Conservation (phyloP, 2,329 filamentous ascomycete species). For the Xylariales sp. region DNA sequence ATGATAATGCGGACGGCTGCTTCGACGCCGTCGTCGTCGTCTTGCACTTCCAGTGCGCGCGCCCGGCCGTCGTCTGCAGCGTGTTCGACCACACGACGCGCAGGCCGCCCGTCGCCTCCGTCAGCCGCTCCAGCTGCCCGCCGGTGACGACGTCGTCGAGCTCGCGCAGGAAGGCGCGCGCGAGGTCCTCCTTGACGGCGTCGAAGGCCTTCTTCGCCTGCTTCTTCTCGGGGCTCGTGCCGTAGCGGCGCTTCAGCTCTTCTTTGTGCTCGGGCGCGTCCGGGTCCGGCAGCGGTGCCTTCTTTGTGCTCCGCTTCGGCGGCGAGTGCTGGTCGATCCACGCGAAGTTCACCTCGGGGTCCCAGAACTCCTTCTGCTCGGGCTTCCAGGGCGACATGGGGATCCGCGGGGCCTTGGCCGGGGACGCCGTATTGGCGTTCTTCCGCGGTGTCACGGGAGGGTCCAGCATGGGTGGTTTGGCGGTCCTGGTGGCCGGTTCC, state of each 20-base stretch:
- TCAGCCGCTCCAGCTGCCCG: conserved; percentile 68
- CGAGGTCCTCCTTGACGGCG: conserved; percentile 69
- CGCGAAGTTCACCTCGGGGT: conserved; percentile 48
- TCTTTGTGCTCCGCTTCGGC: conserved; percentile 43
- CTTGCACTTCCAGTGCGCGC: conserved; percentile 77
- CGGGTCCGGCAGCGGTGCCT: neutral
- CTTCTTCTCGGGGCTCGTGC: conserved; percentile 51
- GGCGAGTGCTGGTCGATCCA: conserved; percentile 52
- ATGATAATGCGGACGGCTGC: conserved; percentile 18
- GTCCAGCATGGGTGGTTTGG: conserved; percentile 35
- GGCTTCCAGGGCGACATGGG: conserved; percentile 50
- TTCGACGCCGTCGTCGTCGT: conserved; percentile 53
- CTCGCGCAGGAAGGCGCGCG: conserved; percentile 72
- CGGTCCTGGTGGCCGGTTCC: conserved; percentile 27
- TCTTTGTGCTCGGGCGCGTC: conserved; percentile 40
- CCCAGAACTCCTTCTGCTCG: conserved; percentile 51
- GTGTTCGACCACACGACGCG: conserved; percentile 79
- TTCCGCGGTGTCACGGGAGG: conserved; percentile 47
- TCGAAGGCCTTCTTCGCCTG: conserved; percentile 71
- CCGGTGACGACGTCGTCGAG: conserved; percentile 74
- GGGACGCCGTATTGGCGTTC: conserved; percentile 41
- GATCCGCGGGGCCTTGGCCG: conserved; percentile 44
- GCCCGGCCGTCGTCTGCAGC: conserved; percentile 82
- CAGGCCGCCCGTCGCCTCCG: conserved; percentile 75
- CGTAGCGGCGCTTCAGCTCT: conserved; percentile 49